phyloP scores from a whole-genome alignment of 768 basidiomycete species.

The Flagelloscypha sp. region DNA sequence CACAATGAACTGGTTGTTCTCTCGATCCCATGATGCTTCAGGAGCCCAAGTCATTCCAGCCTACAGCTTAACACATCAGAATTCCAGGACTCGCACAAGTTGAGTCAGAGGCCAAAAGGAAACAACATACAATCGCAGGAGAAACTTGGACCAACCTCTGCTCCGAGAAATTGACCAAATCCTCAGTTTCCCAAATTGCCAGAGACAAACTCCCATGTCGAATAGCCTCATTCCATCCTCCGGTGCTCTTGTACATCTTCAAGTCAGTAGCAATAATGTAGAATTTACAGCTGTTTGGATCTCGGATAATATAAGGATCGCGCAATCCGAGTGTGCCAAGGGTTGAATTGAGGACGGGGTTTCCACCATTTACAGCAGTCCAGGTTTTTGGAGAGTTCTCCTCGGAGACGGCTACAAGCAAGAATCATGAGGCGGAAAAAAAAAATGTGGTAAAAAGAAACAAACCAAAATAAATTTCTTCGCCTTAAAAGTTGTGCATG shows the following conservation, averaged over 20 bases:
- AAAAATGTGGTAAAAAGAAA: too few relatives aligned
- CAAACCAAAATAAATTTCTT: constrained; percentile 5
- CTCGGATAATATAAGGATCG: constrained; percentile 14
- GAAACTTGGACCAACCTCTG: constrained; percentile 13
- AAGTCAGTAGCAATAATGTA: constrained; percentile 15
- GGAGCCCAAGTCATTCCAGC: constrained; percentile 16
- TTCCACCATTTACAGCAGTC: constrained; percentile 11
- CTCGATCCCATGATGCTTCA: constrained; percentile 12
- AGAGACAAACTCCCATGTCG: constrained; percentile 12
- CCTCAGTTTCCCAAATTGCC: constrained; percentile 12
- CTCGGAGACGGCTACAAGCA: constrained; percentile 9
- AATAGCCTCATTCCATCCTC: constrained; percentile 11
- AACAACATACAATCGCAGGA: constrained; percentile 7
- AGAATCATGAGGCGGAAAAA: too few relatives aligned
- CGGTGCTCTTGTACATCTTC: constrained; percentile 10
- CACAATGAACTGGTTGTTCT: constrained; percentile 11
- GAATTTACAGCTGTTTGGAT: constrained; percentile 12
- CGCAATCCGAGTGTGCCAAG: constrained; percentile 13
- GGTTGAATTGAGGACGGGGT: constrained; percentile 12
- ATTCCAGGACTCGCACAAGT: too few relatives aligned
- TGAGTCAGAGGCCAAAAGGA: background rate
- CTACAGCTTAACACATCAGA: too few relatives aligned
- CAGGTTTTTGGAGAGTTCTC: constrained; percentile 6
- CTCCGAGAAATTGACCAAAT: constrained; percentile 12
- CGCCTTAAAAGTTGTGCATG: too few relatives aligned